Conservation (phyloP, 2,329 filamentous ascomycete genomes). For the Taxawa tesnikishii region DNA sequence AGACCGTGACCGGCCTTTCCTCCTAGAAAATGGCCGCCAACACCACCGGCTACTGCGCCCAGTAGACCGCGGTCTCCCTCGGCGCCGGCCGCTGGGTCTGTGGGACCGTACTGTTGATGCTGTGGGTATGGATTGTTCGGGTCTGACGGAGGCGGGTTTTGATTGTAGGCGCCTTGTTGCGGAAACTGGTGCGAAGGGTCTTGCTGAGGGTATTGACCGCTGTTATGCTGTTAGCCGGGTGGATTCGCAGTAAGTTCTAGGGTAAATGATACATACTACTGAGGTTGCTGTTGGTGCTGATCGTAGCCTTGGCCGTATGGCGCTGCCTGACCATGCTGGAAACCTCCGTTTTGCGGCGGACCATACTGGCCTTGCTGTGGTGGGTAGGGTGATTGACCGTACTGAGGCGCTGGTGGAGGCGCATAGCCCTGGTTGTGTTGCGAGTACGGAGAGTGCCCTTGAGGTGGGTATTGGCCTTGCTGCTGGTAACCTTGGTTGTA, state of each 20-base stretch:
- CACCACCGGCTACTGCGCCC: constrained; percentile 43
- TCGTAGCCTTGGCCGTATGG: constrained; percentile 21
- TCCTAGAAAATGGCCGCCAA: constrained; percentile 44
- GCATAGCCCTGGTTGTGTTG: constrained; percentile 16
- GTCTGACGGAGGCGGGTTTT: constrained; percentile 23
- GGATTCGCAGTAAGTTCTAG: constrained; percentile 9
- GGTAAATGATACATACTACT: constrained; percentile 19
- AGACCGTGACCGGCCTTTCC: constrained; percentile 46
- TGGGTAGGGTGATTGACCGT: constrained; percentile 10
- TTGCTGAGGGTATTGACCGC: constrained; percentile 16
- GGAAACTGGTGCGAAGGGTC: constrained; percentile 13
- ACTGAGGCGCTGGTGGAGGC: constrained; percentile 14
- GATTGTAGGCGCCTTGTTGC: constrained; percentile 27
- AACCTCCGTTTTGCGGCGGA: constrained; percentile 35
- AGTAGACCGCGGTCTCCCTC: constrained; percentile 46
- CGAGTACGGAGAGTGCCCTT: constrained; percentile 9
- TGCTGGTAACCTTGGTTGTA: constrained; percentile 6
- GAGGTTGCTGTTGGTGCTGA: constrained; percentile 18
- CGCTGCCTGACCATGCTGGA: constrained; percentile 30
- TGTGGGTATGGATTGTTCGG: constrained; percentile 23
- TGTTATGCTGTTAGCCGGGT: constrained; percentile 4
- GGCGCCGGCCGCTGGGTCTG: constrained; percentile 31
- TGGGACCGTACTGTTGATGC: constrained; percentile 27
- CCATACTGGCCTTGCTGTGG: constrained; percentile 14
- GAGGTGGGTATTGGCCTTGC: constrained; percentile 10